Conservation (phyloP, 208 protist species). For the Trypanosoma rangeli region DNA sequence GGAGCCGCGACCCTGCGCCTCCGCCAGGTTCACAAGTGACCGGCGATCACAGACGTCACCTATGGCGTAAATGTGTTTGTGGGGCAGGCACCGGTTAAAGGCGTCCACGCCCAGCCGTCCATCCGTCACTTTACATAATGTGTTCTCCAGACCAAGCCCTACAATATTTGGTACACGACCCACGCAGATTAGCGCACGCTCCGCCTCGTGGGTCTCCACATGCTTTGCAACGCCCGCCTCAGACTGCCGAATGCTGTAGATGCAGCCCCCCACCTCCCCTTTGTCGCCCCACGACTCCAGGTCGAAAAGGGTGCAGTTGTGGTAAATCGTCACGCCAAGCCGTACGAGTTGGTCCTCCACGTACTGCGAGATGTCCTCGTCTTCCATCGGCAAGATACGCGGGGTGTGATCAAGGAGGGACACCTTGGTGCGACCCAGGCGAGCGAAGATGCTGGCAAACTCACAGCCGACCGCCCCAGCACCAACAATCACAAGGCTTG, state of each 20-base stretch:
- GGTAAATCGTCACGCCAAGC: conserved; percentile 53
- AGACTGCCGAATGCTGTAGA: conserved; percentile 49
- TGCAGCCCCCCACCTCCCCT: conserved; percentile 27
- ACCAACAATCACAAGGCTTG: conserved; percentile 71
- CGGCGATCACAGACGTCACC: conserved; percentile 46
- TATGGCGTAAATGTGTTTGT: conserved; percentile 76
- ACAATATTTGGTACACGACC: conserved; percentile 52
- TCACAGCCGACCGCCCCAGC: conserved; percentile 69
- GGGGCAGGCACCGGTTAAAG: conserved; percentile 53
- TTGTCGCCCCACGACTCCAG: conserved; percentile 36
- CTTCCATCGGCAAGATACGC: conserved; percentile 58
- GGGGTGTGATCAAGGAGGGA: conserved; percentile 54
- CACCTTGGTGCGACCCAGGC: conserved; percentile 61
- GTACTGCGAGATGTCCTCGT: conserved; percentile 60
- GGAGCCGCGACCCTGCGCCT: conserved; percentile 43
- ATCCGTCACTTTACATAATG: conserved; percentile 46
- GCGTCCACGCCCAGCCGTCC: conserved; percentile 44
- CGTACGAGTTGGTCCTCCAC: conserved; percentile 44
- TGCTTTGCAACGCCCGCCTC: conserved; percentile 7
- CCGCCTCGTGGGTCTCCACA: conserved; percentile 50
- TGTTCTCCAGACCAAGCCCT: conserved; percentile 58
- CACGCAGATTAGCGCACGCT: conserved; percentile 57
- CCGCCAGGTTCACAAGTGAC: conserved; percentile 45
- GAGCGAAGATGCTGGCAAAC: conserved; percentile 70
- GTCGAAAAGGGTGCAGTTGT: conserved; percentile 58